Evolutionary conservation across 352 stramenopile genomes (phyloP).

Genomic region (Globisporangium canariense): DNA sequence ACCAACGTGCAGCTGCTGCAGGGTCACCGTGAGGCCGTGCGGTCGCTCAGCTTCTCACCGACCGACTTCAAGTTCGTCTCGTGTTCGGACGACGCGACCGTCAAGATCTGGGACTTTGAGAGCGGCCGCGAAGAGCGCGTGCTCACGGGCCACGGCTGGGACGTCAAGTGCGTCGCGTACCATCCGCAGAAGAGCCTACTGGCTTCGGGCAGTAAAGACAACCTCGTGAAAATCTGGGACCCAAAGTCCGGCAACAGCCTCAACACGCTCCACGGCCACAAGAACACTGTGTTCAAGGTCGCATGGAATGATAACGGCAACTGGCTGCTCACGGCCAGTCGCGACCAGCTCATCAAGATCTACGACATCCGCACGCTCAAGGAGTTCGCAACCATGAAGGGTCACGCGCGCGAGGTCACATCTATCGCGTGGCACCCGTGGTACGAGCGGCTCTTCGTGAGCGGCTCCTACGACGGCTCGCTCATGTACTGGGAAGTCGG

Average conservation of each 20-base stretch:
- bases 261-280: constrained; percentile 96
- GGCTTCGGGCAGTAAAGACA: constrained; percentile 95
- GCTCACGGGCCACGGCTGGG: constrained; percentile 96
- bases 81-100: constrained; percentile 95
- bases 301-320: constrained; percentile 98
- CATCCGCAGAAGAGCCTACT: constrained; percentile 94
- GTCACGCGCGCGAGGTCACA: constrained; percentile 95
- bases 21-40: constrained; percentile 89
- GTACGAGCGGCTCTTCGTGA: constrained; percentile 95
- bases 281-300: constrained; percentile 98
- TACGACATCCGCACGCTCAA: constrained; percentile 98
- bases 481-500: constrained; percentile 98
- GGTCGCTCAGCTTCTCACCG: constrained; percentile 94
- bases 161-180: constrained; percentile 97
- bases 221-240: constrained; percentile 98
- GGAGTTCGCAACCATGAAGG: constrained; percentile 93
- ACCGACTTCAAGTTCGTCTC: constrained; percentile 98
- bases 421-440: constrained; percentile 96
- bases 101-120: constrained; percentile 93
- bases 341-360: constrained; percentile 98
- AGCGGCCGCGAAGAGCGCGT: constrained; percentile 91
- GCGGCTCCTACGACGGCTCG: constrained; percentile 96
- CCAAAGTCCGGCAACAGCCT: constrained; percentile 90
- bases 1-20: constrained; percentile 85
- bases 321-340: constrained; percentile 95